A percentile compares a stretch with the other conserved stretches of the same genome.
Evolutionary conservation across 1,139 yeast genomes (phyloP).

Genomic region (Candida sp.): DNA sequence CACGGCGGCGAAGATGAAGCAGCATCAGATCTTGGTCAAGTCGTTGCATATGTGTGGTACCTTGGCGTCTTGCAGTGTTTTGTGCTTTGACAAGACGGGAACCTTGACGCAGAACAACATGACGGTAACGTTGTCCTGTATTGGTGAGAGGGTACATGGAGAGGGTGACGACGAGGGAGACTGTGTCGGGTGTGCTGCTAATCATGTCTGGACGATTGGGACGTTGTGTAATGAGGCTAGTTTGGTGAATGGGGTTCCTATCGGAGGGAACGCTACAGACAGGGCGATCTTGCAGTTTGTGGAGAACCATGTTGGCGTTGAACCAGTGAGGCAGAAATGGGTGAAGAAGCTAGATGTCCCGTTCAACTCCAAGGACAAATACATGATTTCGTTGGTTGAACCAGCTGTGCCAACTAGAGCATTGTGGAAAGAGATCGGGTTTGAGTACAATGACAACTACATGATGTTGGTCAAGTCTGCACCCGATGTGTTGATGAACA

Average conservation of each 20-base stretch:
- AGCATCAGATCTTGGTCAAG: conserved; percentile 32
- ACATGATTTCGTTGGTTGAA: conserved; percentile 41
- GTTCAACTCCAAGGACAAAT: conserved; percentile 54
- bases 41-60: conserved; percentile 33
- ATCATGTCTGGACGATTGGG: conserved; percentile 23
- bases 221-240: conserved; percentile 46
- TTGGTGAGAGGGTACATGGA: conserved; percentile 21
- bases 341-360: conserved; percentile 33
- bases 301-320: conserved; percentile 19
- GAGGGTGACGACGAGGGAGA: conserved; percentile 15
- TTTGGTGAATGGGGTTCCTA: conserved; percentile 13
- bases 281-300: conserved; percentile 46
- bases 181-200: conserved; percentile 41
- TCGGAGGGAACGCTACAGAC: conserved; percentile 56
- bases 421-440: conserved; percentile 16
- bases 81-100: conserved; percentile 42
- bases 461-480: conserved; percentile 51
- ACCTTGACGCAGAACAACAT: conserved; percentile 38
- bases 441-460: conserved; percentile 16
- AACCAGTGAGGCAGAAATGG: conserved; percentile 12
- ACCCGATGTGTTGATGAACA: conserved; percentile 47
- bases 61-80: conserved; percentile 37
- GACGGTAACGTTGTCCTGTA: conserved; percentile 30
- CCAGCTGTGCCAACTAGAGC: conserved; percentile 14
- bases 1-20: conserved; percentile 33